A percentile compares a stretch with the other conserved stretches of the same genome.
Evolutionary conservation across 352 stramenopile genomes (phyloP).

Genomic region (Globisporangium middletonii): DNA sequence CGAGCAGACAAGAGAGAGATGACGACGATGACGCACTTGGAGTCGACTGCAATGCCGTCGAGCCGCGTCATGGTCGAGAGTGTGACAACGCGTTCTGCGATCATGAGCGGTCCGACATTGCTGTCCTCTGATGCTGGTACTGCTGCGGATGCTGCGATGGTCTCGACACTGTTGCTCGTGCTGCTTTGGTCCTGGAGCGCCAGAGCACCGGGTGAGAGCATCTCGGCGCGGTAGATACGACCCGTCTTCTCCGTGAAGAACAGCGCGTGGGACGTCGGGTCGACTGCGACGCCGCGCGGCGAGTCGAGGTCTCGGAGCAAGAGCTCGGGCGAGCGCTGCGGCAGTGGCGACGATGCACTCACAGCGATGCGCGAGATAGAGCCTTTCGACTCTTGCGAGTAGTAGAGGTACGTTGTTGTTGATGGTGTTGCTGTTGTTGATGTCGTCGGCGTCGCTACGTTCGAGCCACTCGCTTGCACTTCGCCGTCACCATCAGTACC

Average conservation of each 20-base stretch:
- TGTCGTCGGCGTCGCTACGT: no score
- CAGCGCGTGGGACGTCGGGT: slow-evolving; percentile 23
- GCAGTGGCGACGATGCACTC: neutral
- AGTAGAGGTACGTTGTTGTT: slow-evolving; percentile 27
- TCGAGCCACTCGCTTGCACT: neutral
- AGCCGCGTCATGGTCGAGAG: slow-evolving; percentile 39
- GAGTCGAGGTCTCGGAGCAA: slow-evolving; percentile 37
- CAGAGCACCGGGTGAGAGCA: slow-evolving; percentile 2
- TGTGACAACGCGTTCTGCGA: slow-evolving; percentile 27
- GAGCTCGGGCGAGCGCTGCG: slow-evolving; percentile 5
- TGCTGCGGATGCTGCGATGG: no score
- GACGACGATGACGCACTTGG: slow-evolving; percentile 18
- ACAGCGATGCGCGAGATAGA: slow-evolving; percentile 27
- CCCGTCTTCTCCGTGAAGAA: slow-evolving; percentile 77
- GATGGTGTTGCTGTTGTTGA: neutral
- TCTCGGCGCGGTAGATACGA: slow-evolving; percentile 32
- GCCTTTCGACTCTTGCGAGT: slow-evolving; percentile 54
- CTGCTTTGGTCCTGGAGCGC: slow-evolving; percentile 1
- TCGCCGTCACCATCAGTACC: no score
- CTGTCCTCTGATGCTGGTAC: neutral
- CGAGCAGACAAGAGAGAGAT: neutral
- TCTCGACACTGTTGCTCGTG: slow-evolving; percentile 10
- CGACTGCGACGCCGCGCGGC: slow-evolving; percentile 44
- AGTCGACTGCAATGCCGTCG: slow-evolving; percentile 58
- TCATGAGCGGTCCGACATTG: slow-evolving; percentile 13